Percentiles rank a stretch among this genome's conserved stretches.
Conservation (phyloP, 192 early-diverging fungal species). For the Kickxella alabastrina region DNA sequence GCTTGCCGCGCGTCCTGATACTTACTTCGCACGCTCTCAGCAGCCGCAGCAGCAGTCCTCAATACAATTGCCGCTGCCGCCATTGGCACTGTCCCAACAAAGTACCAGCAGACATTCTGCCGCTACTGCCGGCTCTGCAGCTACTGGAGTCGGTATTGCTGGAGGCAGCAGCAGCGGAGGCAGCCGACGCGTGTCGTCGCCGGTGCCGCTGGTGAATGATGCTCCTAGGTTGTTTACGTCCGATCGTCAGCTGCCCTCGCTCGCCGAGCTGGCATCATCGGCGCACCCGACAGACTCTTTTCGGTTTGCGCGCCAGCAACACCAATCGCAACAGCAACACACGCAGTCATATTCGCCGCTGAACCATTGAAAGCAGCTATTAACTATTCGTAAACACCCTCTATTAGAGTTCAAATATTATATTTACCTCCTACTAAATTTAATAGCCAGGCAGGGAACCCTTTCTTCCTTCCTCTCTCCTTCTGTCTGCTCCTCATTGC, state of each 20-base stretch:
- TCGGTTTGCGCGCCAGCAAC: slow-evolving; percentile 24
- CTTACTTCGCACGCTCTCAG: slow-evolving; percentile 22
- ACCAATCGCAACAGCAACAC: slow-evolving; percentile 8
- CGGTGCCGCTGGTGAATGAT: not conserved
- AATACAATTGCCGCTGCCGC: slow-evolving; percentile 21
- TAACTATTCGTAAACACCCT: too few relatives aligned
- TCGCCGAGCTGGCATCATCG: slow-evolving; percentile 42
- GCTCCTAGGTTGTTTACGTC: not conserved
- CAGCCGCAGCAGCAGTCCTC: slow-evolving; percentile 1
- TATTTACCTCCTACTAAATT: too few relatives aligned
- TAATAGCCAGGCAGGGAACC: too few relatives aligned
- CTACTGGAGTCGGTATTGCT: slow-evolving; percentile 12
- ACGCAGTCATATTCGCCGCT: slow-evolving; percentile 13
- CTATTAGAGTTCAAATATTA: not conserved
- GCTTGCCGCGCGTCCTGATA: slow-evolving; percentile 14
- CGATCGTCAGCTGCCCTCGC: slow-evolving; percentile 41
- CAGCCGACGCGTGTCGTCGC: not conserved
- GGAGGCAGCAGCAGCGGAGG: slow-evolving; percentile 4
- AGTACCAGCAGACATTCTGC: slow-evolving; percentile 7
- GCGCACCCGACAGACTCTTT: slow-evolving; percentile 24
- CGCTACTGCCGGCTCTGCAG: slow-evolving; percentile 1
- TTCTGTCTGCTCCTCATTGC: too few relatives aligned
- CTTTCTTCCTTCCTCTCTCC: too few relatives aligned
- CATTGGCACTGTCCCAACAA: slow-evolving; percentile 16
- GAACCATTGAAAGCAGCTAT: slow-evolving; percentile 14